Conservation (phyloP, 2,329 filamentous ascomycete species). For the Penicillium sp. region DNA sequence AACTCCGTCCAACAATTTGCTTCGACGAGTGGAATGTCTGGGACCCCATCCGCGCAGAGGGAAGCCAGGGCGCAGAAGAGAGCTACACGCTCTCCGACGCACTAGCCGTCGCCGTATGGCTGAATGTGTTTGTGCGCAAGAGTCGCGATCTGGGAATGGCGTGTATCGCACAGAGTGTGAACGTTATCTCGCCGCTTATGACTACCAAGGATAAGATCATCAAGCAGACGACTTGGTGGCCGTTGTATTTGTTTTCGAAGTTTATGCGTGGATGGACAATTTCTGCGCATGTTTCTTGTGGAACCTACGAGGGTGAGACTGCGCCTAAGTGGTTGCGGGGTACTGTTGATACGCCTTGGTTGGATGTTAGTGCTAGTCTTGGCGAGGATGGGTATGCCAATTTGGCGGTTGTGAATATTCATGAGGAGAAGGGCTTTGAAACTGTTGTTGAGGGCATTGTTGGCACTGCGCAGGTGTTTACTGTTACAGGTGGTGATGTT, state of each 20-base stretch:
- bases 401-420: conserved; percentile 72
- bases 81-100: conserved; percentile 73
- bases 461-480: conserved; percentile 60
- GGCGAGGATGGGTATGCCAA: conserved; percentile 61
- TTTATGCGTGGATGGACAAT: conserved; percentile 75
- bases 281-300: conserved; percentile 63
- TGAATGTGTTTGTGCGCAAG: conserved; percentile 76
- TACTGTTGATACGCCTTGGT: conserved; percentile 65
- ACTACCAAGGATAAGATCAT: conserved; percentile 64
- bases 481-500: conserved; percentile 60
- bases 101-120: conserved; percentile 71
- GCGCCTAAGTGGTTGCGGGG: conserved; percentile 39
- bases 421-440: conserved; percentile 60
- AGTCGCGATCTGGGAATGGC: conserved; percentile 72
- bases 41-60: conserved; percentile 70
- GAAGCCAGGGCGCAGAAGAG: conserved; percentile 71
- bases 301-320: conserved; percentile 62
- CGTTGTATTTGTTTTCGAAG: conserved; percentile 65
- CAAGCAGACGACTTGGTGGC: conserved; percentile 76
- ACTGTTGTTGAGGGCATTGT: conserved; percentile 59
- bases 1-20: conserved; percentile 69
- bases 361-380: conserved; percentile 43
- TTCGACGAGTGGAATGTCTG: conserved; percentile 88
- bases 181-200: conserved; percentile 76
- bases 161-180: conserved; percentile 75